Conservation (phyloP, 768 basidiomycete genomes). For the Hemileccinum rubropunctum region DNA sequence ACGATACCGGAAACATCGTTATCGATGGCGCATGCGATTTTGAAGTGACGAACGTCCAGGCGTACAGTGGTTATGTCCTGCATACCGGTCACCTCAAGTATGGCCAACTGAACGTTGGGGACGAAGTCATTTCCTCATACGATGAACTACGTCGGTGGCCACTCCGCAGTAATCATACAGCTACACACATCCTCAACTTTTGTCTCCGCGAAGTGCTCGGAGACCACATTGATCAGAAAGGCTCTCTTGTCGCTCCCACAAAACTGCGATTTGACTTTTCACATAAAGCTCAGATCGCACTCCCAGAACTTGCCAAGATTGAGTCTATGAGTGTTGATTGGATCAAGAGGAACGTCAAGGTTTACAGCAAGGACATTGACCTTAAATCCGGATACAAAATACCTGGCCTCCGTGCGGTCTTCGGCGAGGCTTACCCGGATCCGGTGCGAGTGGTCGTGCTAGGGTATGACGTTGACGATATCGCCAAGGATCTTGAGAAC, state of each 20-base stretch:
- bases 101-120: conserved; percentile 73
- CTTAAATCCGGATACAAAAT: conserved; percentile 80
- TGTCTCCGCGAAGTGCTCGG: conserved; percentile 90
- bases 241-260: conserved; percentile 92
- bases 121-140: conserved; percentile 85
- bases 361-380: conserved; percentile 83
- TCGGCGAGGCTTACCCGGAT: conserved; percentile 97
- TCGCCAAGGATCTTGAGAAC: conserved; percentile 80
- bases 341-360: conserved; percentile 86
- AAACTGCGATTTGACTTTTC: conserved; percentile 99
- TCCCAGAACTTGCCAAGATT: conserved; percentile 76
- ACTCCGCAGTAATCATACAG: conserved; percentile 96
- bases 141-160: conserved; percentile 98
- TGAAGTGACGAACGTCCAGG: conserved; percentile 90
- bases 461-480: conserved; percentile 85
- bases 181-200: conserved; percentile 97
- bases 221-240: conserved; percentile 97
- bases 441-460: conserved; percentile 94
- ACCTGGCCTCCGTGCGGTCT: conserved; percentile 93
- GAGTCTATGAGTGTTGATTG: conserved; percentile 83
- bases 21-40: conserved; percentile 92
- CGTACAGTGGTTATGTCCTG: conserved; percentile 92
- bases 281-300: conserved; percentile 84
- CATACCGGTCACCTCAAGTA: conserved; percentile 92
- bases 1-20: conserved; percentile 92